Conservation (phyloP, 768 basidiomycete species). For the Rhodotorula graminis region DNA sequence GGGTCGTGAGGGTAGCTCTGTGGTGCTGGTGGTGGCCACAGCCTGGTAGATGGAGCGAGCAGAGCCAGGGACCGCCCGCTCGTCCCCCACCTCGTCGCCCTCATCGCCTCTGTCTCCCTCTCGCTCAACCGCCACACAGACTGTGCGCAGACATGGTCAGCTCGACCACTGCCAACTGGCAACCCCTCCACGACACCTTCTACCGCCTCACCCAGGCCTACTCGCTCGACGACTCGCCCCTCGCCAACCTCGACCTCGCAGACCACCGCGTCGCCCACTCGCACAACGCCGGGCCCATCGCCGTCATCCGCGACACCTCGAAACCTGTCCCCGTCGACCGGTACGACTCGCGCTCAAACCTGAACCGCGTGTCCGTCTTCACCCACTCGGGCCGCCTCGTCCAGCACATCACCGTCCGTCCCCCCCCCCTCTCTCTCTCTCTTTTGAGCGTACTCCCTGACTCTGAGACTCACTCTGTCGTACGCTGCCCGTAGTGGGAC, state of each 20-base stretch:
- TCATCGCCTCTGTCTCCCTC: no score
- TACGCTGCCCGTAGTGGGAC: slow-evolving; percentile 2
- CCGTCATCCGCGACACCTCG: slow-evolving; percentile 76
- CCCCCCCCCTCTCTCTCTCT: no score
- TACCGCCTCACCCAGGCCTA: slow-evolving; percentile 77
- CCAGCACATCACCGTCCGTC: slow-evolving; percentile 41
- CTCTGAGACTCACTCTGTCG: no score
- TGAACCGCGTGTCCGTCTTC: slow-evolving; percentile 74
- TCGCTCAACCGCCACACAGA: no score
- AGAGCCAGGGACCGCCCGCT: no score
- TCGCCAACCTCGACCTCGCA: slow-evolving; percentile 67
- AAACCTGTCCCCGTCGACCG: slow-evolving; percentile 65
- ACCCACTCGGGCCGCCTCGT: slow-evolving; percentile 72
- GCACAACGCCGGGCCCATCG: slow-evolving; percentile 81
- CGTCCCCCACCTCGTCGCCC: no score
- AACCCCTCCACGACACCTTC: slow-evolving; percentile 71
- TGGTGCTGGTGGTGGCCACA: no score
- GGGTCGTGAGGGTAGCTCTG: no score
- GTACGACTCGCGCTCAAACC: slow-evolving; percentile 45
- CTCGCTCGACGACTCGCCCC: slow-evolving; percentile 53
- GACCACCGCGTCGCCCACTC: slow-evolving; percentile 79
- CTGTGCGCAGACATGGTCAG: slow-evolving; percentile 4
- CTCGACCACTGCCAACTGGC: slow-evolving; percentile 71
- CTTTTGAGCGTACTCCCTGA: no score
- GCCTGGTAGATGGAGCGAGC: no score